Conservation (phyloP, 108 stramenopile genomes). For the Cyclotella cryptica region DNA sequence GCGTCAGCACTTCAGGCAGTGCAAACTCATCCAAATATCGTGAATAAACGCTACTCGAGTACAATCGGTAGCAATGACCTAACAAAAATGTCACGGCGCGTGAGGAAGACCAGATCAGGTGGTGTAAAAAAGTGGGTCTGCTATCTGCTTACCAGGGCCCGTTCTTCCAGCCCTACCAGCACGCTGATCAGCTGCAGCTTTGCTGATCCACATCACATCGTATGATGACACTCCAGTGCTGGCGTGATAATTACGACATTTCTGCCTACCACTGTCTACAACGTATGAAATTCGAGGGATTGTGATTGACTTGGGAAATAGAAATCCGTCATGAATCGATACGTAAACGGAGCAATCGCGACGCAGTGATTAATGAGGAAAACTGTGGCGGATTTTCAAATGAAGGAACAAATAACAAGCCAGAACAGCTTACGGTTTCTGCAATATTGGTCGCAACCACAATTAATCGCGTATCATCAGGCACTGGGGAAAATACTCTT, state of each 20-base stretch:
- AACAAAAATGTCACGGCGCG: not conserved
- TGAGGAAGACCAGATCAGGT: not conserved
- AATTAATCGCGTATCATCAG: slow-evolving; percentile 90
- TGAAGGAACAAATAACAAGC: not conserved
- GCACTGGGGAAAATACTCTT: slow-evolving; percentile 89
- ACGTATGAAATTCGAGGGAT: slow-evolving; percentile 93
- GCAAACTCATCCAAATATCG: slow-evolving; percentile 88
- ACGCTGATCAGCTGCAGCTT: slow-evolving; percentile 97
- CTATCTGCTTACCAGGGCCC: slow-evolving; percentile 67
- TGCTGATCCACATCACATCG: slow-evolving; percentile 96
- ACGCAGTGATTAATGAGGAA: no score
- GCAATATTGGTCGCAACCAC: slow-evolving; percentile 98
- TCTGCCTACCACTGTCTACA: slow-evolving; percentile 97
- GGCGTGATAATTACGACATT: slow-evolving; percentile 88
- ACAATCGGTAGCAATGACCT: slow-evolving; percentile 96
- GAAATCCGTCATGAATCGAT: no score
- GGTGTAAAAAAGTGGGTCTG: not conserved
- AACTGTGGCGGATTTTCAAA: not conserved
- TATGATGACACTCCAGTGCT: slow-evolving; percentile 88
- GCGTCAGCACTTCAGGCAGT: slow-evolving; percentile 82
- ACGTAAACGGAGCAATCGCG: not conserved
- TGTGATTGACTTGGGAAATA: slow-evolving; percentile 61
- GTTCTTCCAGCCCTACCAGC: slow-evolving; percentile 97
- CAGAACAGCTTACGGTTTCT: slow-evolving; percentile 27
- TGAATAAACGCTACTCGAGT: slow-evolving; percentile 91